Evolutionary conservation across 1,284 basidiomycete genomes (phyloP).

Genomic region (Phellinidium pouzarii): DNA sequence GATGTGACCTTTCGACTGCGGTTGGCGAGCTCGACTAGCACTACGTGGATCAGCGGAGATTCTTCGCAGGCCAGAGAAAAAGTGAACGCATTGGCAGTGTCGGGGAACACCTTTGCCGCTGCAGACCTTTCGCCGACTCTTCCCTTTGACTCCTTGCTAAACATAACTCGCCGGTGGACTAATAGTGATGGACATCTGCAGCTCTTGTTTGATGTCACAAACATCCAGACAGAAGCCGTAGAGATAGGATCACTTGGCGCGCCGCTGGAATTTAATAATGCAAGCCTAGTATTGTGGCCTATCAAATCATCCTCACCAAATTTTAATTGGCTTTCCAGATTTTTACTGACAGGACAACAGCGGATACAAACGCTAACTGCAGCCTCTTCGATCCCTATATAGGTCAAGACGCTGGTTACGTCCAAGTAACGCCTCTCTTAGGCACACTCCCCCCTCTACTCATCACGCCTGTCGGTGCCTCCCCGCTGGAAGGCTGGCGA

Average conservation of each 20-base stretch:
- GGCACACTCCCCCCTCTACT: constrained; percentile 49
- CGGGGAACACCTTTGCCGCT: constrained; percentile 41
- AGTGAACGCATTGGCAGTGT: constrained; percentile 34
- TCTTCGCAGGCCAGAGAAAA: constrained; percentile 38
- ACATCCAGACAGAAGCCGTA: constrained; percentile 39
- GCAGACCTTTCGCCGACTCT: constrained; percentile 46
- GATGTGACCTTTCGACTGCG: constrained; percentile 51
- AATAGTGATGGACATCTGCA: constrained; percentile 37
- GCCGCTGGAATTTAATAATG: constrained; percentile 53
- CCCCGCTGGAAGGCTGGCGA: constrained; percentile 53
- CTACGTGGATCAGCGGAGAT: constrained; percentile 43
- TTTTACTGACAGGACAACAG: constrained; percentile 47
- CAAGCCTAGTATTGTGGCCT: constrained; percentile 22
- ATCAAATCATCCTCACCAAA: neutral
- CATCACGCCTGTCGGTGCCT: constrained; percentile 41
- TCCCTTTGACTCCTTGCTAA: constrained; percentile 38
- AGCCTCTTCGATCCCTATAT: constrained; percentile 55
- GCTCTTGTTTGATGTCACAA: constrained; percentile 46
- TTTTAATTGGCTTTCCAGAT: constrained; percentile 30
- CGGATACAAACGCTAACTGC: constrained; percentile 46
- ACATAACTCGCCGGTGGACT: constrained; percentile 49
- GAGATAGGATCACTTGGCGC: constrained; percentile 51
- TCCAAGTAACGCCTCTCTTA: constrained; percentile 45
- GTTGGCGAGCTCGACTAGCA: constrained; percentile 36
- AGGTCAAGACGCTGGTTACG: constrained; percentile 50